Base-by-base conservation (phyloP, 495 filamentous ascomycete genomes). In the Podospora australis region DNA sequence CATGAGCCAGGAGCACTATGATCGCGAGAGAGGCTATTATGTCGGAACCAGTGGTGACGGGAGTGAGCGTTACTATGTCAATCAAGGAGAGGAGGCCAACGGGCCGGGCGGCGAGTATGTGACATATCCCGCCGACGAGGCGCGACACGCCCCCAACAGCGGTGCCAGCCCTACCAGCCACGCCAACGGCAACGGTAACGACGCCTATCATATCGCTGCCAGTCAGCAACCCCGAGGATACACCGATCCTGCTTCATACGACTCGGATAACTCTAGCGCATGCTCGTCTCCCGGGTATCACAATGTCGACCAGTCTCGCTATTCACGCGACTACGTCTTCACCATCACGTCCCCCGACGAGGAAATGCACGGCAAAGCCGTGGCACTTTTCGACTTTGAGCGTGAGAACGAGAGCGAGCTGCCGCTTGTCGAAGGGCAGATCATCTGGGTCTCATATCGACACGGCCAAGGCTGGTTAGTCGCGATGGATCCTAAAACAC, bases 391-490 rank as follows among this genome's bases (percentile, higher is more conserved):
- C 59, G 88, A 96, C 64, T 98, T 98, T 64, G 80, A 82, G 44
- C 80, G 89, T 21, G 92, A 97, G 63, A 96, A 97, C 59, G 89
- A 95, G 59, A 98, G 96, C 55, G 92, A 98, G 68, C 78, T 98
- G 11, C 90, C 88, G 13, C 71, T 98, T 16, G 82, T 84, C 0
- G 92, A 98, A 66, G 94, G 94, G 25, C 92, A 98, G 60, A 85
- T 96, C 45, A 95, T 98, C 36, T 90, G 90, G 77, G 90, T 98
- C 32, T 91, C 87, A 8, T 98, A 96, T 62, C 76, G 92, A 24
- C 90, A 97, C 64, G 90, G 90, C 16, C 88, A 96, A 67, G 92
- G 92, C 34, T 98, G 92, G 92, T 74, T 98, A 30, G 92, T 98
- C 20, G 92, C 94, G 3, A 84, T 94, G 67, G 94, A 98, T 57